These are phyloP conservation scores for Nepenthes alata DNA, from an alignment of 179 eudicot species.

Conservation along the genomic window DNA sequence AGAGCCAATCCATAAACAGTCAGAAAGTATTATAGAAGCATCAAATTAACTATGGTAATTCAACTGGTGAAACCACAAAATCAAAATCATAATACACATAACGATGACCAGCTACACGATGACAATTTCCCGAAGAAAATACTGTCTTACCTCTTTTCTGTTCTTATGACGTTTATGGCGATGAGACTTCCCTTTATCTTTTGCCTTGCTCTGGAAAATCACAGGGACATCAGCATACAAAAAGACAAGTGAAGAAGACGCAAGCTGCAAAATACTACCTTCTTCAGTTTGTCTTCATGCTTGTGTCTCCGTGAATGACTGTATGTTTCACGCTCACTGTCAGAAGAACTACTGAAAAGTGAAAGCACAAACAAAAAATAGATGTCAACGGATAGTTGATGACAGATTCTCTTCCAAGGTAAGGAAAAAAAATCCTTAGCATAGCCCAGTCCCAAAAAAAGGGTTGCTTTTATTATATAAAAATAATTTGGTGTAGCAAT, in stretches of 20 bases:
- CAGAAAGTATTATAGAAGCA: conserved; percentile 38
- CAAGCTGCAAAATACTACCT: conserved; percentile 26
- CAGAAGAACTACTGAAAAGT: conserved; percentile 53
- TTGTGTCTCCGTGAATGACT: conserved; percentile 50
- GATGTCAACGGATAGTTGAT: background rate
- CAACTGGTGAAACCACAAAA: background rate
- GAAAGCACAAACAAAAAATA: background rate
- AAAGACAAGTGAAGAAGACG: conserved; percentile 5
- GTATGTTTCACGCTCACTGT: conserved; percentile 49
- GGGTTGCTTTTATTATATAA: background rate
- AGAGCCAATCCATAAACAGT: conserved; percentile 55
- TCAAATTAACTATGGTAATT: background rate
- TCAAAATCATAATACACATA: background rate
- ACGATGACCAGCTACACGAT: conserved; percentile 1
- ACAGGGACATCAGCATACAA: conserved; percentile 13
- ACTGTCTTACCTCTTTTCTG: conserved; percentile 61
- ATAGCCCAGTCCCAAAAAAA: background rate
- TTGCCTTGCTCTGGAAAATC: conserved; percentile 51
- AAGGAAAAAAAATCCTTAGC: background rate
- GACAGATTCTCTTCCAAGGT: background rate
- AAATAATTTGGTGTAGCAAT: background rate
- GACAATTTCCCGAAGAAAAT: conserved; percentile 8
- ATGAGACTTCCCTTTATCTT: conserved; percentile 57
- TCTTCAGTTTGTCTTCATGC: conserved; percentile 48
- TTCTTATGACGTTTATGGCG: conserved; percentile 50